Conservation (phyloP, 208 protist species). For the Trypanosoma grayi region DNA sequence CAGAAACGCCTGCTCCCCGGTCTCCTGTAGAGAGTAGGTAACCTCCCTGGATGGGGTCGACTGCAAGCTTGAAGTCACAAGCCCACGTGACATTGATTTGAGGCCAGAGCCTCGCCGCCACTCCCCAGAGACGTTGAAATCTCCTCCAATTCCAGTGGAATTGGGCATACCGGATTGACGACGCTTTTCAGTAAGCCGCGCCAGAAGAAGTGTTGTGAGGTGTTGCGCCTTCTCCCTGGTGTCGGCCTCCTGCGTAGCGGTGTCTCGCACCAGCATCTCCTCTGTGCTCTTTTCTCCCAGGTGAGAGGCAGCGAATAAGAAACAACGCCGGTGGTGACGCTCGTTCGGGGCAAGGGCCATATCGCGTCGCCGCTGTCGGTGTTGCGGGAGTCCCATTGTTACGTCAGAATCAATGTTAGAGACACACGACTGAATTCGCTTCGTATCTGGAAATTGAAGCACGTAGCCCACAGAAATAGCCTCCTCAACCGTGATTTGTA, state of each 20-base stretch:
- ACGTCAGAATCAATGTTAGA: slow-evolving; percentile 81
- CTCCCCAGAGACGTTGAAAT: neutral
- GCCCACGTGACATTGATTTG: neutral
- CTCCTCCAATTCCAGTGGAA: neutral
- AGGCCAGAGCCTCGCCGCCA: slow-evolving; percentile 14
- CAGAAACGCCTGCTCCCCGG: slow-evolving; percentile 28
- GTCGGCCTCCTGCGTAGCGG: slow-evolving; percentile 34
- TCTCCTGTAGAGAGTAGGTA: neutral
- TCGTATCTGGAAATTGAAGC: slow-evolving; percentile 69
- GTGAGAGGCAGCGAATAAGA: slow-evolving; percentile 69
- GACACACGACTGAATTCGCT: slow-evolving; percentile 73
- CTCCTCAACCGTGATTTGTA: slow-evolving; percentile 67
- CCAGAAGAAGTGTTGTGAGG: slow-evolving; percentile 58
- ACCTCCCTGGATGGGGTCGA: slow-evolving; percentile 1
- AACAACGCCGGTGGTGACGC: slow-evolving; percentile 69
- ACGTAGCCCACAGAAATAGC: slow-evolving; percentile 74
- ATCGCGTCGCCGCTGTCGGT: slow-evolving; percentile 56
- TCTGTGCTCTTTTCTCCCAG: slow-evolving; percentile 40
- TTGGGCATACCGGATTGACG: neutral
- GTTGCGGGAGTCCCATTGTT: slow-evolving; percentile 59
- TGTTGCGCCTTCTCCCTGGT: slow-evolving; percentile 46
- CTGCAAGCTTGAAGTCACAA: neutral
- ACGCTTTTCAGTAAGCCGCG: slow-evolving; percentile 21
- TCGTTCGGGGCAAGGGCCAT: slow-evolving; percentile 80
- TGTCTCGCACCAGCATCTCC: slow-evolving; percentile 18